phyloP scores from a whole-genome alignment of 139 green algal species.

The Limnomonas spitsbergensis region DNA sequence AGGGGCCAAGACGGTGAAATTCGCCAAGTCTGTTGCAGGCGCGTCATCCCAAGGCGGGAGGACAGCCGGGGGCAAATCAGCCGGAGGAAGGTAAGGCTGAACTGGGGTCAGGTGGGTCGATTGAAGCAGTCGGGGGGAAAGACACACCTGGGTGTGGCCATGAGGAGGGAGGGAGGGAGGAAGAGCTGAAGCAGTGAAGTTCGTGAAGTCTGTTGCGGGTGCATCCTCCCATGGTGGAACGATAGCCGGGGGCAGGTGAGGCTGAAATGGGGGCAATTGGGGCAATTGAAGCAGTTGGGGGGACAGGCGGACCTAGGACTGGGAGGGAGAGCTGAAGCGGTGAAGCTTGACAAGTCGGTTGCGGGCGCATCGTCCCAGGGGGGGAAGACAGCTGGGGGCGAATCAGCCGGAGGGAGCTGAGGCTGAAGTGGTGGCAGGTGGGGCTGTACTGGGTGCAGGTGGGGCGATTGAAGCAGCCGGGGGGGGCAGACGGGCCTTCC shows the following conservation, averaged over 20 bases:
- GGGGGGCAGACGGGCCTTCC: conserved; percentile 26
- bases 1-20: conserved; percentile 53
- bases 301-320: too few species aligned
- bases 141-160: conserved; percentile 32
- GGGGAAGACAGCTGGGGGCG: conserved; percentile 4
- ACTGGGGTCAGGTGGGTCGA: too few species aligned
- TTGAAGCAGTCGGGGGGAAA: conserved; percentile 62
- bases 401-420: conserved; percentile 5
- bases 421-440: too few species aligned
- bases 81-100: conserved; percentile 8
- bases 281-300: too few species aligned
- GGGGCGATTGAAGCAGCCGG: conserved; percentile 74
- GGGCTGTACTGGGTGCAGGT: too few species aligned
- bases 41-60: conserved; percentile 7
- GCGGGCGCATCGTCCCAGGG: conserved; percentile 13
- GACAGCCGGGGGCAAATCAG: conserved; percentile 9
- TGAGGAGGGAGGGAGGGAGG: conserved; percentile 33
- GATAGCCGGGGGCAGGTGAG: too few species aligned
- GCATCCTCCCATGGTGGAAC: too few species aligned
- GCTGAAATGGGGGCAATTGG: too few species aligned
- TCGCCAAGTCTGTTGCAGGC: conserved; percentile 30
- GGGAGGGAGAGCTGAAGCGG: conserved; percentile 53
- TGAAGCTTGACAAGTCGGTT: conserved; percentile 44
- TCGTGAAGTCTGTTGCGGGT: too few species aligned
- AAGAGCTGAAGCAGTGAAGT: too few species aligned